Percentiles rank a stretch among this genome's conserved stretches.
These are phyloP conservation scores for Neurospora sp. DNA, from an alignment of 495 filamentous ascomycete genomes.

Conservation along the genomic window DNA sequence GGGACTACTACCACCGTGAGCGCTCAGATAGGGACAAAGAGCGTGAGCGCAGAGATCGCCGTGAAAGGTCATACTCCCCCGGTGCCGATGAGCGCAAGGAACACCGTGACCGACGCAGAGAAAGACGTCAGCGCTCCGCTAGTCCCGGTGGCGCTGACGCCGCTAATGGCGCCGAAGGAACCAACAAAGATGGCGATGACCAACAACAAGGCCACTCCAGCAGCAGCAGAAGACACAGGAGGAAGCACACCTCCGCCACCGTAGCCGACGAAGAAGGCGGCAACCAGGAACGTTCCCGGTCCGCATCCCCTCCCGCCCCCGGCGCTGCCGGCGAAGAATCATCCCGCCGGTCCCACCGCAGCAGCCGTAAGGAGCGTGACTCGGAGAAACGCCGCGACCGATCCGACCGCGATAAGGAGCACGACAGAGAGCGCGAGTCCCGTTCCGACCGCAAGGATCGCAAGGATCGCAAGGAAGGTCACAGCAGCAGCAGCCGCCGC, in stretches of 20 bases:
- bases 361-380: constrained; percentile 36
- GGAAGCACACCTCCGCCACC: constrained; percentile 28
- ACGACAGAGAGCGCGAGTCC: constrained; percentile 24
- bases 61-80: constrained; percentile 3
- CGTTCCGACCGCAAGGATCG: constrained; percentile 23
- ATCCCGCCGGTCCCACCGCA: constrained; percentile 41
- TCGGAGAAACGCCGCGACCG: constrained; percentile 32
- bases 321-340: constrained; percentile 22
- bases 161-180: constrained; percentile 47
- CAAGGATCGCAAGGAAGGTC: constrained; percentile 8
- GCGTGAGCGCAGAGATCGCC: constrained; percentile 16
- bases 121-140: background rate
- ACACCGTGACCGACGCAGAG: background rate
- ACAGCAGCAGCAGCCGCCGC: constrained; percentile 25
- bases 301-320: constrained; percentile 30
- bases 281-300: constrained; percentile 37
- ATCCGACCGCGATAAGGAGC: constrained; percentile 26
- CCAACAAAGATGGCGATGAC: constrained; percentile 38
- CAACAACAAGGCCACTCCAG: constrained; percentile 31
- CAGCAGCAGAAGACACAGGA: constrained; percentile 36
- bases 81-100: constrained; percentile 40
- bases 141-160: constrained; percentile 24
- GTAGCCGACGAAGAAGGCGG: constrained; percentile 22
- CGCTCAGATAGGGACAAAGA: constrained; percentile 22
- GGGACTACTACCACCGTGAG: constrained; percentile 11